Evolutionary conservation across 345 rosid species (phyloP).

Genomic region (Dipteronia sinensis): DNA sequence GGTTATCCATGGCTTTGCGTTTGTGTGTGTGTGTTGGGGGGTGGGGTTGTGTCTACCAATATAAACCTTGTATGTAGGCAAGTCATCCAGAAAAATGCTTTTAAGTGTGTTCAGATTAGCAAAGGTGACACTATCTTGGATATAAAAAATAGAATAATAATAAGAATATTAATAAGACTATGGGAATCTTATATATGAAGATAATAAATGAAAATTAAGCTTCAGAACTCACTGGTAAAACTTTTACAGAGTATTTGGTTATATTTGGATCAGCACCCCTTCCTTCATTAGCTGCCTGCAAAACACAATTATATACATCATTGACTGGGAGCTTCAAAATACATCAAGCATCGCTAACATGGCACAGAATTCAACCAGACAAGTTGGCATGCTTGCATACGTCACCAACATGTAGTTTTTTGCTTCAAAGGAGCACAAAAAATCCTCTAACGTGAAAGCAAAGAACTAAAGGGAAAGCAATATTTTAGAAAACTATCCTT

Average conservation of each 20-base stretch:
- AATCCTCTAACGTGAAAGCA: too few relatives aligned
- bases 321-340: neutral
- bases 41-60: too few relatives aligned
- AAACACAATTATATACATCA: constrained; percentile 15
- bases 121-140: too few relatives aligned
- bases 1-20: neutral
- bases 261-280: constrained; percentile 63
- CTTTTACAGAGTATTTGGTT: constrained; percentile 79
- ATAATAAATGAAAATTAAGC: neutral
- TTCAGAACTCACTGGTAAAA: constrained; percentile 69
- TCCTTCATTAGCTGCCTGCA: constrained; percentile 71
- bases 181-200: neutral
- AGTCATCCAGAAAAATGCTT: neutral
- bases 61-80: neutral
- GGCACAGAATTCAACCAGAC: neutral
- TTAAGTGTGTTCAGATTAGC: too few relatives aligned
- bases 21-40: neutral
- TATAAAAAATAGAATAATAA: neutral
- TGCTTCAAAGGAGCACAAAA: neutral
- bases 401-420: neutral
- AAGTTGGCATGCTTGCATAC: neutral
- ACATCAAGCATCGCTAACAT: neutral
- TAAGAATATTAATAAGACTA: neutral
- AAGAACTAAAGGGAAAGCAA: neutral
- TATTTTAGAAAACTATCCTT: neutral